These are phyloP conservation scores for Misopates orontium DNA, from an alignment of 257 asterid genomes.

Conservation along the genomic window DNA sequence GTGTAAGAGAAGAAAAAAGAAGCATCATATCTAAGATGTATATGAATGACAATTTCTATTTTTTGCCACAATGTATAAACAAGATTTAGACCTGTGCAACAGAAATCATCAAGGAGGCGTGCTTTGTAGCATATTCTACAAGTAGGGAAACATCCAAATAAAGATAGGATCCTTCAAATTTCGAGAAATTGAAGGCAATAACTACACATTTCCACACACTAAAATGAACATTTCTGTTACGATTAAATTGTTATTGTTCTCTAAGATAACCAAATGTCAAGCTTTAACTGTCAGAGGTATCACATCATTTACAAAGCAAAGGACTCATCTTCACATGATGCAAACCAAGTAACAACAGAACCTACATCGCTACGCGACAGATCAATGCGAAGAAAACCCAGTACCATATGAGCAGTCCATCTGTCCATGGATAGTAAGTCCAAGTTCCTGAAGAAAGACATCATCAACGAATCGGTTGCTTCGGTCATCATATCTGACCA, in stretches of 20 bases:
- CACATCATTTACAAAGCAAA: slow-evolving; percentile 53
- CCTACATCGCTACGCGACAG: slow-evolving; percentile 23
- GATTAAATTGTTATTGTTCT: slow-evolving; percentile 24
- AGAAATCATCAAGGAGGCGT: no score
- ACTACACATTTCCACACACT: neutral
- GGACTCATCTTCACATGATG: slow-evolving; percentile 39
- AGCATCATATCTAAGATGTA: no score
- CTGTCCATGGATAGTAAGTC: slow-evolving; percentile 29
- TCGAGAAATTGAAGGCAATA: slow-evolving; percentile 3
- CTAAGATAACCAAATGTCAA: slow-evolving; percentile 19
- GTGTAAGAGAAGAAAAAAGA: no score
- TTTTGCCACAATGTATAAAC: no score
- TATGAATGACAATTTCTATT: no score
- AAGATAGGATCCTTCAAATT: neutral
- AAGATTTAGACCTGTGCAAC: no score
- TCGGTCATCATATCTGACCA: neutral
- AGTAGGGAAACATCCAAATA: neutral
- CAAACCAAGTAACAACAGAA: slow-evolving; percentile 37
- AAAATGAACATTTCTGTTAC: slow-evolving; percentile 1
- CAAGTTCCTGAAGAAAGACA: slow-evolving; percentile 3
- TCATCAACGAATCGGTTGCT: neutral
- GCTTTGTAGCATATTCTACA: no score
- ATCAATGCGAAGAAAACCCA: slow-evolving; percentile 16
- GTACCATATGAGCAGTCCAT: slow-evolving; percentile 22
- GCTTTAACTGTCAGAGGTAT: slow-evolving; percentile 24